Conservation (phyloP, 306 rosid species). For the Castanea sativa region DNA sequence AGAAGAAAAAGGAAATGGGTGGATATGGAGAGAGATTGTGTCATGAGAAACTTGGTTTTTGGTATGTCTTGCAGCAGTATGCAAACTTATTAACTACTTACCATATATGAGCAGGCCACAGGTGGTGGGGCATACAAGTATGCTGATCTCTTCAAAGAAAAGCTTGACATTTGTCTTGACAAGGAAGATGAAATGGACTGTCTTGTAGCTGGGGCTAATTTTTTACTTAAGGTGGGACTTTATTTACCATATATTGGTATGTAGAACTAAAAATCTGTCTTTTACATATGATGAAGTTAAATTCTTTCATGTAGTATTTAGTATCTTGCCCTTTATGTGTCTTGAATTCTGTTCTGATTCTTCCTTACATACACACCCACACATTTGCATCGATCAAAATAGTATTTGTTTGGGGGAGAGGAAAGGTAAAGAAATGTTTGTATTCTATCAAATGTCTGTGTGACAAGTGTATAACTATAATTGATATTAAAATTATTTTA, state of each 20-base stretch:
- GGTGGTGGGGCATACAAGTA: constrained; percentile 90
- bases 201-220: constrained; percentile 95
- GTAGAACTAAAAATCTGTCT: neutral
- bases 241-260: constrained; percentile 18
- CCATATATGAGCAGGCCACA: constrained; percentile 72
- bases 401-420: neutral
- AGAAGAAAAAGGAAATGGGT: neutral
- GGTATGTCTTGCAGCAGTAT: constrained; percentile 29
- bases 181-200: constrained; percentile 98
- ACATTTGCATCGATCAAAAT: neutral
- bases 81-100: constrained; percentile 24
- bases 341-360: neutral
- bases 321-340: constrained; percentile 12
- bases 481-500: neutral
- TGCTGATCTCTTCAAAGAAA: constrained; percentile 81
- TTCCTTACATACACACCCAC: neutral
- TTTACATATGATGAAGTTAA: neutral
- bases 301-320: constrained; percentile 1
- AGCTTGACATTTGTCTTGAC: constrained; percentile 67
- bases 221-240: constrained; percentile 83
- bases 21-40: neutral
- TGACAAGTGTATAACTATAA: neutral
- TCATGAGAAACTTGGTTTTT: constrained; percentile 24
- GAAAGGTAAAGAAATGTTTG: neutral
- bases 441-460: neutral